Percentiles rank a stretch among this genome's conserved stretches.
phyloP scores from a whole-genome alignment of 495 filamentous ascomycete genomes.

The Lasiosphaeria hispida region DNA sequence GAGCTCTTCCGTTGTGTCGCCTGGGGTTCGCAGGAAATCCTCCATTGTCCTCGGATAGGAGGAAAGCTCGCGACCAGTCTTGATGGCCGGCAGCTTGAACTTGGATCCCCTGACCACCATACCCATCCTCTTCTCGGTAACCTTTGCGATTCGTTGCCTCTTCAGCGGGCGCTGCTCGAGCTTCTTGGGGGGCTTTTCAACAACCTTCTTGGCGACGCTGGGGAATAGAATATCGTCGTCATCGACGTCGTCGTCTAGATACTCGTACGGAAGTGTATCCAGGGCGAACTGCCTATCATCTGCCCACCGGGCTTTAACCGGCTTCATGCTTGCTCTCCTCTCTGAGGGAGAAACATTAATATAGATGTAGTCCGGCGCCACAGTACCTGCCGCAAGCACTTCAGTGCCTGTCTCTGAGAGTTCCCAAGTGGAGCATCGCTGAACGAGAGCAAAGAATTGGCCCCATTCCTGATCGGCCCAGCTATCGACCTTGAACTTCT shows the following conservation, averaged over 20 bases:
- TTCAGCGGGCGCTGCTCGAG: slow-evolving; percentile 5
- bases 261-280: slow-evolving; percentile 46
- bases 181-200: slow-evolving; percentile 3
- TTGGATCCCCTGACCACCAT: slow-evolving; percentile 24
- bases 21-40: slow-evolving; percentile 35
- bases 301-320: slow-evolving; percentile 33
- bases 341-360: slow-evolving; percentile 35
- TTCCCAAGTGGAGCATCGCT: slow-evolving; percentile 42
- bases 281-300: slow-evolving; percentile 34
- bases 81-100: slow-evolving; percentile 33
- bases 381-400: slow-evolving; percentile 24
- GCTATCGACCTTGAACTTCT: slow-evolving; percentile 18
- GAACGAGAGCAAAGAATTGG: slow-evolving; percentile 34
- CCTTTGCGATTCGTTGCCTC: slow-evolving; percentile 17
- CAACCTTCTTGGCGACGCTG: background rate
- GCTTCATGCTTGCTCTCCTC: slow-evolving; percentile 18
- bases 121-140: slow-evolving; percentile 13
- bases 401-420: slow-evolving; percentile 30
- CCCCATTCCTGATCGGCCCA: slow-evolving; percentile 40
- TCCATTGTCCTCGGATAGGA: slow-evolving; percentile 34
- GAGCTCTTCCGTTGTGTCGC: slow-evolving; percentile 28
- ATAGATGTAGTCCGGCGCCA: slow-evolving; percentile 32
- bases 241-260: slow-evolving; percentile 26
- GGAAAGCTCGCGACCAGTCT: slow-evolving; percentile 40
- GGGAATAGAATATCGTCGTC: slow-evolving; percentile 18